Evolutionary conservation across 805 yeast species (phyloP), one percentile per base, ranked within the genome.

Genomic region (Metschnikowia peoriensis): DNA sequence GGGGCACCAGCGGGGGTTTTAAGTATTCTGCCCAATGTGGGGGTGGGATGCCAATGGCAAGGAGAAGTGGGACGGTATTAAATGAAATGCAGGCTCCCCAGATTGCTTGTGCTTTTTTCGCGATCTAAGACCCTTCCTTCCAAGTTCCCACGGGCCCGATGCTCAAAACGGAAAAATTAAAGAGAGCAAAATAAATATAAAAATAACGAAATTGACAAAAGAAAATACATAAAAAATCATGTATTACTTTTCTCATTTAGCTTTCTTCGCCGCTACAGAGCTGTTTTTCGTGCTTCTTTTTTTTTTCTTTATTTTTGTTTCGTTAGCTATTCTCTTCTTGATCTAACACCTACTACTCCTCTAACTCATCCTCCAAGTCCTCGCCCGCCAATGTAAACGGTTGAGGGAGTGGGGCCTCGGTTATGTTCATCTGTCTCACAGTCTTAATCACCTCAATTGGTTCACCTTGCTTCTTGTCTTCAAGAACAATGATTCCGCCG

Each of bases 371-470:
- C 51, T 82, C 83, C 55, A 77, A 74, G 47, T 81, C 85, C 46
- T 76, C 76, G 16, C 79, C 85, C 54, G 76, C 76, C 61, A 87
- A 81, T 15, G 80, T 82, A 65, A 87, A 87, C 22, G 89, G 86
- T 60, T 82, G 84, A 34, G 89, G 89, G 40, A 83, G 61, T 44
- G 88, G 96, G 17, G 91, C 96, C 67, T 82, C 90, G 16, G 84
- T 82, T 61, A 82, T 79, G 63, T 80, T 84, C 66, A 79, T 74
- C 68, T 91, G 96, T 69, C 96, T 86, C 28, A 89, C 85, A 0
- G 97, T 93, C 70, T 85, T 88, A 66, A 92, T 87, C 55, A 80
- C 70, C 54, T 83, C 88, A 34, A 80, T 72, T 28, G 85, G 82
- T 62, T 84, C 85, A 1, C 68, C 78, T 7, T 89, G 86, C 48